These are phyloP conservation scores for Ophiostoma himal-ulmi DNA, from an alignment of 2,329 filamentous ascomycete species.

Conservation along the genomic window DNA sequence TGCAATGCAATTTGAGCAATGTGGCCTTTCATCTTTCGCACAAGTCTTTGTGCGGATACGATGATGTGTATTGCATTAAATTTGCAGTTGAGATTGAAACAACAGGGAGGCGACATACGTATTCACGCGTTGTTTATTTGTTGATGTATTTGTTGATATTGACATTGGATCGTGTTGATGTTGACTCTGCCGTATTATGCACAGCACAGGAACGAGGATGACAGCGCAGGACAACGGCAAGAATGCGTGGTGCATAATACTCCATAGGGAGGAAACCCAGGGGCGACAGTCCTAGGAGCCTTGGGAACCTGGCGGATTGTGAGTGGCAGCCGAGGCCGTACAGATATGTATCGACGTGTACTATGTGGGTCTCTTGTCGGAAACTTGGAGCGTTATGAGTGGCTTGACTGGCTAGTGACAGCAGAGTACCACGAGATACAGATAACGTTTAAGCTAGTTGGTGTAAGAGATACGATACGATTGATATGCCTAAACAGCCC, in stretches of 20 bases:
- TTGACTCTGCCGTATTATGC: background rate
- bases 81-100: background rate
- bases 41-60: slow-evolving; percentile 1
- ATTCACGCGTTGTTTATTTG: slow-evolving; percentile 9
- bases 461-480: background rate
- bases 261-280: background rate
- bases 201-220: background rate
- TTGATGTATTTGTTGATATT: background rate
- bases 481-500: background rate
- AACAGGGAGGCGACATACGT: slow-evolving; percentile 10
- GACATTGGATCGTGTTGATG: background rate
- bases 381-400: background rate
- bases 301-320: background rate
- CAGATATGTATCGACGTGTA: slow-evolving; percentile 10
- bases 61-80: background rate
- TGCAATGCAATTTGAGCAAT: background rate
- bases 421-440: slow-evolving; percentile 5
- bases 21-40: background rate
- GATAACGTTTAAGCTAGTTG: slow-evolving; percentile 5
- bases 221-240: slow-evolving; percentile 10
- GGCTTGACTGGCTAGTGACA: background rate
- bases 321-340: slow-evolving; percentile 5
- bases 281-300: background rate
- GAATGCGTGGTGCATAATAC: background rate
- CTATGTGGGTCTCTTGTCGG: background rate